Evolutionary conservation across 2,329 filamentous ascomycete species (phyloP).

Genomic region (Colletotrichum sp.): DNA sequence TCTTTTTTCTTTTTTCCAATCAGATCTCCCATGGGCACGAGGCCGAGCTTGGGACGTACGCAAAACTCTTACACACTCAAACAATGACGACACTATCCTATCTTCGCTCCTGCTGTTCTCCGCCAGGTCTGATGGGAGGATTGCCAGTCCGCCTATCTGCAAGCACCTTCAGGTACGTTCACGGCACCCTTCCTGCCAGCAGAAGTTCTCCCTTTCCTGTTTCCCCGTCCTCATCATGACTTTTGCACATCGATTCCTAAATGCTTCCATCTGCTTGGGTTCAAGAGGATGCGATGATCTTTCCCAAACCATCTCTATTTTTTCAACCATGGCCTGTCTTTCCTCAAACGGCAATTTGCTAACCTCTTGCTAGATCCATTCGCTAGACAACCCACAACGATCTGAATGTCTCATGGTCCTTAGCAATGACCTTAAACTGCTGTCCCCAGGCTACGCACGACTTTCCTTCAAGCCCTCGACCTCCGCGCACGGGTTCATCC

Average conservation of each 20-base stretch:
- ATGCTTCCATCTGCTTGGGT: background rate
- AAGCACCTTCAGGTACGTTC: accelerated
- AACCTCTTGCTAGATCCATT: background rate
- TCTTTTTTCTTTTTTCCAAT: background rate
- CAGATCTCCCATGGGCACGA: no score
- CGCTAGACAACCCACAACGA: background rate
- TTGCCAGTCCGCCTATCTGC: accelerated
- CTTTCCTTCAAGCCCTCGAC: background rate
- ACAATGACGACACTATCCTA: background rate
- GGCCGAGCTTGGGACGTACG: background rate
- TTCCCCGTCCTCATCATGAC: accelerated
- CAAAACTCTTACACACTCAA: background rate
- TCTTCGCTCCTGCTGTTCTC: background rate
- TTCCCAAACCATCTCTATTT: background rate
- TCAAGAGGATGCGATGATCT: background rate
- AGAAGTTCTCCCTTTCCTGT: accelerated
- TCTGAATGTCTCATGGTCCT: background rate
- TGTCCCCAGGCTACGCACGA: background rate
- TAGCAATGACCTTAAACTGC: background rate
- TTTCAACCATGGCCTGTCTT: background rate
- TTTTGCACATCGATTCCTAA: accelerated
- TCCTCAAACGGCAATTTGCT: background rate
- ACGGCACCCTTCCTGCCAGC: accelerated
- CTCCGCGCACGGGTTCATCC: background rate
- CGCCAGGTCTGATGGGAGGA: background rate